A percentile compares a stretch with the other conserved stretches of the same genome.
These are phyloP conservation scores for Phyllosticta capitalensis DNA, from an alignment of 2,329 filamentous ascomycete genomes.

Conservation along the genomic window DNA sequence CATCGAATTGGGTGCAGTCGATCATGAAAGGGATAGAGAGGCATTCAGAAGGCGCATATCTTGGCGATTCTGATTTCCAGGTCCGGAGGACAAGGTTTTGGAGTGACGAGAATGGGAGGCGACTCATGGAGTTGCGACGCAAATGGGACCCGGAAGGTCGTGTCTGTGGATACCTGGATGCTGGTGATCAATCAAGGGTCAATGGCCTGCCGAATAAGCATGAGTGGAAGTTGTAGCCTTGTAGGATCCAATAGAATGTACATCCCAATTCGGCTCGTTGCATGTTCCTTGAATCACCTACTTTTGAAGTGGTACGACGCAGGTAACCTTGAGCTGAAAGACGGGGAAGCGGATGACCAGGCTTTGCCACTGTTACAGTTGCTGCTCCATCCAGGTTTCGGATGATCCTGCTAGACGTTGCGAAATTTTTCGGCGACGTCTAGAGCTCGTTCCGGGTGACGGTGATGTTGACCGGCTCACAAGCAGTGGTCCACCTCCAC, in stretches of 20 bases:
- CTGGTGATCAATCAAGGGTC: conserved; percentile 33
- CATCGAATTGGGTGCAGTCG: conserved; percentile 36
- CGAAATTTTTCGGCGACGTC: neutral
- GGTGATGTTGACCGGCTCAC: neutral
- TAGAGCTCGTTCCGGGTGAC: neutral
- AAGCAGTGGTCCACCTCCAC: neutral
- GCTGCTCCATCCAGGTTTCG: neutral
- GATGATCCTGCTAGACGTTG: neutral
- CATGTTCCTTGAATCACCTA: neutral
- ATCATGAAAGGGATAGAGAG: conserved; percentile 27
- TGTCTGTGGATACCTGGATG: conserved; percentile 39
- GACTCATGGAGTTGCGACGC: conserved; percentile 34
- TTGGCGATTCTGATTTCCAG: conserved; percentile 48
- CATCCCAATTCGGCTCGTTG: neutral
- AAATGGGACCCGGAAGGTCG: conserved; percentile 37
- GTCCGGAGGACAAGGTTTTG: conserved; percentile 40
- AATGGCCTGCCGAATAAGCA: conserved; percentile 26
- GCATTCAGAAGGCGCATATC: conserved; percentile 41
- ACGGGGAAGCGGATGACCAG: no score
- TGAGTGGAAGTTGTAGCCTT: conserved; percentile 4
- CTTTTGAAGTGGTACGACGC: no score
- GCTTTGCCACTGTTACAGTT: neutral
- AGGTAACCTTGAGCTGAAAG: no score
- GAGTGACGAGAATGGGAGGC: conserved; percentile 33
- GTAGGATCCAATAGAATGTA: neutral